Evolutionary conservation across 768 basidiomycete genomes (phyloP).

Genomic region (Postia placenta): DNA sequence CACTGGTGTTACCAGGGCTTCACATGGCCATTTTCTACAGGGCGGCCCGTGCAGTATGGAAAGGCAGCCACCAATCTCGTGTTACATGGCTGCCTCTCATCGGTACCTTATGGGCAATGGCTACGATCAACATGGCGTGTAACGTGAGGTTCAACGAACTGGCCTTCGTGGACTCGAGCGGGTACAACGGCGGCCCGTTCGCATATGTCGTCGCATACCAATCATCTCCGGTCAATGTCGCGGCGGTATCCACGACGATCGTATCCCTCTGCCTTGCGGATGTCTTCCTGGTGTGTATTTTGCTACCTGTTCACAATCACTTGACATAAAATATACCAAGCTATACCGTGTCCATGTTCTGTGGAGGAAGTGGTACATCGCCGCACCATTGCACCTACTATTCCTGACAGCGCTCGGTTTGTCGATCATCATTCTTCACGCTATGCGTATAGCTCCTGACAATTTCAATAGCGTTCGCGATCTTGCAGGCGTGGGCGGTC

Average conservation of each 20-base stretch:
- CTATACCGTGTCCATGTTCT: constrained; percentile 3
- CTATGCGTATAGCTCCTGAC: not conserved
- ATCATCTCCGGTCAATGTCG: not conserved
- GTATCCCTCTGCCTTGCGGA: not conserved
- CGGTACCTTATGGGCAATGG: not conserved
- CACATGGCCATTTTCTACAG: not conserved
- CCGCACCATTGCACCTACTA: not conserved
- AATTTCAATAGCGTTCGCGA: not conserved
- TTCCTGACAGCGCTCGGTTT: not conserved
- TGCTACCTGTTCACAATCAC: not conserved
- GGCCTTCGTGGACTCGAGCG: not conserved
- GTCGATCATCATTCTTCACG: not conserved
- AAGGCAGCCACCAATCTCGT: not conserved
- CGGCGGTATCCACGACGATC: not conserved
- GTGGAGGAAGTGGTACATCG: not conserved
- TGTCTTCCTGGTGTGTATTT: constrained; percentile 1
- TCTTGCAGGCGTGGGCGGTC: not conserved
- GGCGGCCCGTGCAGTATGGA: not conserved
- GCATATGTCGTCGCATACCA: not conserved
- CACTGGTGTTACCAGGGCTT: not conserved
- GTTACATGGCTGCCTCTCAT: not conserved
- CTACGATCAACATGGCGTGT: constrained; percentile 1
- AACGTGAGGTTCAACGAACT: constrained; percentile 1
- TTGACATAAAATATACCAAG: too few species aligned
- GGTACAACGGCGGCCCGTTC: not conserved